Base-by-base conservation (phyloP, 768 basidiomycete genomes). In the Coprinopsis strossmayeri region DNA sequence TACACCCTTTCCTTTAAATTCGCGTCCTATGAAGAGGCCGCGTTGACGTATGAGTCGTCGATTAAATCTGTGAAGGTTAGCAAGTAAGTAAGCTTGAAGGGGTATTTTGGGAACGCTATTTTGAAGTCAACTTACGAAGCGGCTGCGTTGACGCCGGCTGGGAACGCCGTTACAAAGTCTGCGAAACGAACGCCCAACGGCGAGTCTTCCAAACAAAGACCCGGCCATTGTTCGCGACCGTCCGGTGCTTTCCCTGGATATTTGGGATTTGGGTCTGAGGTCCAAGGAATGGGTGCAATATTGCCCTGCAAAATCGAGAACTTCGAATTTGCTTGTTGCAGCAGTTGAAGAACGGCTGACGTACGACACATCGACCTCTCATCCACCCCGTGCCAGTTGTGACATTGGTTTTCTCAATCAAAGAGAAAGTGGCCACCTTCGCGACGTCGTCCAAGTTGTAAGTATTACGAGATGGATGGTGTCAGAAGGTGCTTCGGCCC, bases 1-100 rank as follows among this genome's bases (percentile, higher is more conserved):
- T 39, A 89, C 82, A 20, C 94, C 94, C 60, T 94, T 92, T 23
- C 79, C 81, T 48, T 73, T 73, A 66, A 89, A 85, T 62, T 98
- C 94, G 47, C 72, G 59, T 17, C 91, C 93, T 79, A 96, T 86
- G 34, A 77, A 82, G 2, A 78, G 59, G 2, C 88, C 92, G 23
- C 92, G 82, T 13, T 69, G 65, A 45, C 91, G 86, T 48, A 95
- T 81, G 26, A 95, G 71, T 9, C 73, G 71, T 34, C 86, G 87
- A 56, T 91, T 90, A 67, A 78, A 91, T 27, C 84, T 84, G 44
- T 11, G 20, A 49, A 12, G 13, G 4, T 13, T 18, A 52, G 18
- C 32, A 4, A 49, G 20, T 26, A 39, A 24, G 12, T 34, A 20
- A 40, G 18, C 52, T 17, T 57, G 44, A 5, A 28, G 28, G 24